These are phyloP conservation scores for Arthrocladium fulminans DNA, from an alignment of 2,329 filamentous ascomycete genomes.

Conservation along the genomic window DNA sequence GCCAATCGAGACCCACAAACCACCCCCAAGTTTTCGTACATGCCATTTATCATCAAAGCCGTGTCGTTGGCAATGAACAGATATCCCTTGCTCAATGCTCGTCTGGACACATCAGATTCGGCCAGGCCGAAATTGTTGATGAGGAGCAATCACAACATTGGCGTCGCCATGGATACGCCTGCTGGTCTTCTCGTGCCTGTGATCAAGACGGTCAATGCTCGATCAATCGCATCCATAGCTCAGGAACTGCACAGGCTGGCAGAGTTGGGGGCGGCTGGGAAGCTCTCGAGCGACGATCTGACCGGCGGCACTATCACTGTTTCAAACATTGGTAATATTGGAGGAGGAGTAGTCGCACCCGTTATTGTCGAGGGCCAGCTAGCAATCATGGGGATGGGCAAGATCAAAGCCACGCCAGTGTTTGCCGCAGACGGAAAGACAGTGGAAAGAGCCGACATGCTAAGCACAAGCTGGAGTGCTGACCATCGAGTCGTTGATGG, in stretches of 20 bases:
- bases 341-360: conserved; percentile 82
- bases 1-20: conserved; percentile 38
- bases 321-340: conserved; percentile 92
- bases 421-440: conserved; percentile 51
- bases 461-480: conserved; percentile 92
- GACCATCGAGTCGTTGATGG: conserved; percentile 93
- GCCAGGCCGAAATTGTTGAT: conserved; percentile 66
- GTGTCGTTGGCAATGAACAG: conserved; percentile 74
- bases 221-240: conserved; percentile 70
- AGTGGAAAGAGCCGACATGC: conserved; percentile 68
- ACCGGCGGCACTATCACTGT: conserved; percentile 86
- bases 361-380: conserved; percentile 88
- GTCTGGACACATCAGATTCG: conserved; percentile 57
- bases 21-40: conserved; percentile 67
- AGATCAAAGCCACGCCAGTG: conserved; percentile 68
- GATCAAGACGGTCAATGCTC: conserved; percentile 68
- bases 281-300: conserved; percentile 66
- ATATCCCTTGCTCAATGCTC: conserved; percentile 79
- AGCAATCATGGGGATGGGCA: conserved; percentile 81
- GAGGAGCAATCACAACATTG: conserved; percentile 85
- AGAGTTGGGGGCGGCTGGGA: conserved; percentile 61
- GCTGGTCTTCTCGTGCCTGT: conserved; percentile 83
- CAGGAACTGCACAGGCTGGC: conserved; percentile 67
- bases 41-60: conserved; percentile 94
- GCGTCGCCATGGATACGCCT: conserved; percentile 90